These are phyloP conservation scores for Amaranthus hypochondriacus DNA, from an alignment of 148 eudicot genomes.

Conservation along the genomic window DNA sequence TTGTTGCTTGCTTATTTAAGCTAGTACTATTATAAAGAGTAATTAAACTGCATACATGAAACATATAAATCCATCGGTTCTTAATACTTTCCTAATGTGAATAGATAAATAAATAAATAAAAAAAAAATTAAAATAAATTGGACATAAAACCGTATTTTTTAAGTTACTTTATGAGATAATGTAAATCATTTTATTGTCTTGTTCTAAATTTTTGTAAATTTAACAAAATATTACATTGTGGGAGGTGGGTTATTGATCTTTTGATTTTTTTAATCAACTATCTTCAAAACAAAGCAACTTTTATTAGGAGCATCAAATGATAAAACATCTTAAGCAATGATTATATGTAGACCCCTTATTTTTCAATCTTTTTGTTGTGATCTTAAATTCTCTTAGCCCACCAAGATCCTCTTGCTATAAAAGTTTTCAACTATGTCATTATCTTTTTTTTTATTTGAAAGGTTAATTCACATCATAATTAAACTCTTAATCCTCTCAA, in stretches of 20 bases:
- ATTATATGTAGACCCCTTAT: slow-evolving; percentile 21
- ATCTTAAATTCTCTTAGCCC: slow-evolving; percentile 31
- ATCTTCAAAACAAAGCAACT: slow-evolving; percentile 29
- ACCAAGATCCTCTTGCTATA: slow-evolving; percentile 21
- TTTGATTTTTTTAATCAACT: not conserved
- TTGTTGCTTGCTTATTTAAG: too few species aligned
- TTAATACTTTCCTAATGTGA: too few species aligned
- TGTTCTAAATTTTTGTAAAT: slow-evolving; percentile 1
- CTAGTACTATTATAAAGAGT: too few species aligned
- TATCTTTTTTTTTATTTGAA: slow-evolving; percentile 3
- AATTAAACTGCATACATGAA: too few species aligned
- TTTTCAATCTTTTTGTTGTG: slow-evolving; percentile 14
- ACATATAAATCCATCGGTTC: too few species aligned
- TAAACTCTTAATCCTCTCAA: not conserved
- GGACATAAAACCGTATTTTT: too few species aligned
- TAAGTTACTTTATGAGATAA: slow-evolving; percentile 2
- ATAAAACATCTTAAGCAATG: slow-evolving; percentile 25
- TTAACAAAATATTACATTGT: slow-evolving; percentile 2
- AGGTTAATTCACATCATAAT: slow-evolving; percentile 6
- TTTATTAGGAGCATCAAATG: slow-evolving; percentile 22
- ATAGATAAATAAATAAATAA: not conserved
- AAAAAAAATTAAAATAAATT: too few species aligned
- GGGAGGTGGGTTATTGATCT: slow-evolving; percentile 13
- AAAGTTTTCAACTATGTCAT: slow-evolving; percentile 5
- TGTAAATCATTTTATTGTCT: slow-evolving; percentile 22